phyloP scores from a whole-genome alignment of 331 rosid species.

The Ulmus americana region DNA sequence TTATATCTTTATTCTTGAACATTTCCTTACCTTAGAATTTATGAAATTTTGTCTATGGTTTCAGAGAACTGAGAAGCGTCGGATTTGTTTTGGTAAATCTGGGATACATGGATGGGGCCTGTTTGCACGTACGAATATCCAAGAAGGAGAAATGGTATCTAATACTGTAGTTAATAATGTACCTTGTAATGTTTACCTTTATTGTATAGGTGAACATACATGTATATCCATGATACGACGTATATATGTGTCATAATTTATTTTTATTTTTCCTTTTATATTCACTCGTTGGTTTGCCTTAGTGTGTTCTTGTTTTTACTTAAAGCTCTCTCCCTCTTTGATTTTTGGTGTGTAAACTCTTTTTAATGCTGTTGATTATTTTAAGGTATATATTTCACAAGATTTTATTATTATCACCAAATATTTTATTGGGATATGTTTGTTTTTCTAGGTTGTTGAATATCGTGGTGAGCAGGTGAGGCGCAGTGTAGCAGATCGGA shows the following conservation, averaged over 20 bases:
- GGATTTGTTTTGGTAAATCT: conserved; percentile 87
- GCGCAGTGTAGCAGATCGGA: conserved; percentile 75
- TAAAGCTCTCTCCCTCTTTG: background rate
- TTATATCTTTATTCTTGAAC: background rate
- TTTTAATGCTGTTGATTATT: background rate
- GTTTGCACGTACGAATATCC: conserved; percentile 79
- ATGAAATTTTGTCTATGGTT: conserved; percentile 14
- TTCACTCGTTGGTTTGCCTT: background rate
- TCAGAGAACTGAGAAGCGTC: conserved; percentile 70
- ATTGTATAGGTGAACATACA: background rate
- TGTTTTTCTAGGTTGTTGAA: conserved; percentile 65
- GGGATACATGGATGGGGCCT: conserved; percentile 99
- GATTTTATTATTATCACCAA: background rate
- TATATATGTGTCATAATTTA: background rate
- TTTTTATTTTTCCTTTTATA: background rate
- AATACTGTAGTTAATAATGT: conserved; percentile 8
- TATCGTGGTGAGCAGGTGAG: conserved; percentile 93
- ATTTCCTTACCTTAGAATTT: conserved; percentile 4
- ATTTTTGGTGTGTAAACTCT: background rate
- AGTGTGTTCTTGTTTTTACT: background rate
- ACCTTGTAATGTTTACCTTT: background rate
- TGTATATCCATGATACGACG: background rate
- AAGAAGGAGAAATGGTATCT: conserved; percentile 95
- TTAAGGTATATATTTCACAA: background rate
- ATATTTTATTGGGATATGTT: background rate